Evolutionary conservation across 805 yeast genomes (phyloP).

Genomic region (Lipomyces starkeyi): DNA sequence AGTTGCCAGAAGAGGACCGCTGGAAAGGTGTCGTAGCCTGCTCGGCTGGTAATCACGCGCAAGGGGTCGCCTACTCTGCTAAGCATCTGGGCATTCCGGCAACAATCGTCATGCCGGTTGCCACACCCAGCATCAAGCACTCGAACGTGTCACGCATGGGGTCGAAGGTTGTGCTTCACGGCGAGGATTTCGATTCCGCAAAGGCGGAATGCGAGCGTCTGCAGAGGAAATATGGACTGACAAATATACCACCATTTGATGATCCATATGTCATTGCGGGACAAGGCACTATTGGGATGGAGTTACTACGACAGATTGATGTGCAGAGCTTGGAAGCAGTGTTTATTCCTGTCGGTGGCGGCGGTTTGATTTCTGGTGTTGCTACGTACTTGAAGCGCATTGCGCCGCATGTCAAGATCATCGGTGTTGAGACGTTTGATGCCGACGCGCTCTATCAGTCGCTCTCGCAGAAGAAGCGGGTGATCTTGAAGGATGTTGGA

Average conservation of each 20-base stretch:
- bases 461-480: slow-evolving; percentile 60
- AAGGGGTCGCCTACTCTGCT: slow-evolving; percentile 96
- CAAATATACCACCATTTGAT: slow-evolving; percentile 97
- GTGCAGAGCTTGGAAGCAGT: slow-evolving; percentile 66
- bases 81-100: slow-evolving; percentile 85
- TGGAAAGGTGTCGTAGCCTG: slow-evolving; percentile 93
- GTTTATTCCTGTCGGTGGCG: slow-evolving; percentile 95
- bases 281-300: slow-evolving; percentile 97
- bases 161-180: slow-evolving; percentile 88
- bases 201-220: slow-evolving; percentile 85
- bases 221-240: slow-evolving; percentile 69
- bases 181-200: slow-evolving; percentile 95
- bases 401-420: slow-evolving; percentile 95
- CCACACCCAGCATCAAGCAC: slow-evolving; percentile 94
- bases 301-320: slow-evolving; percentile 84
- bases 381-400: slow-evolving; percentile 88
- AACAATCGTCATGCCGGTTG: slow-evolving; percentile 97
- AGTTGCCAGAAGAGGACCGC: slow-evolving; percentile 63
- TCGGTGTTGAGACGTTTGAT: slow-evolving; percentile 95
- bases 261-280: slow-evolving; percentile 99
- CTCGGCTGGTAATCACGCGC: slow-evolving; percentile 99
- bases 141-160: slow-evolving; percentile 92
- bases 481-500: slow-evolving; percentile 76
- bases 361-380: slow-evolving; percentile 92
- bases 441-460: slow-evolving; percentile 91